These are phyloP conservation scores for Phaffomyces thermotolerans DNA, from an alignment of 805 yeast species.

Conservation along the genomic window DNA sequence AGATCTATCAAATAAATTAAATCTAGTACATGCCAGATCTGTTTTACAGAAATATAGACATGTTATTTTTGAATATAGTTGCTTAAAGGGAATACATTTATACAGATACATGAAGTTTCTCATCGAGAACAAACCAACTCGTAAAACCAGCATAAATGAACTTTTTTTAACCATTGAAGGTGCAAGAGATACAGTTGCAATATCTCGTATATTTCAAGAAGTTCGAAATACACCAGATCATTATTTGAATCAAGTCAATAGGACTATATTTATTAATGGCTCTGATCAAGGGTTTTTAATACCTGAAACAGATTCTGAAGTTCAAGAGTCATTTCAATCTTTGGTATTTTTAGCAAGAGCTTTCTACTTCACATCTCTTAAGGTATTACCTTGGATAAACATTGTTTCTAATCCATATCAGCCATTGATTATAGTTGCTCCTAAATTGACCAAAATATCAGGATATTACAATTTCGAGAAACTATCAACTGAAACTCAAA, in stretches of 20 bases:
- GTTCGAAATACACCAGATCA: background rate
- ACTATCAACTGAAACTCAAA: background rate
- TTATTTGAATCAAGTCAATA: conserved; percentile 1
- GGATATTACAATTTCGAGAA: conserved; percentile 4
- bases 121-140: background rate
- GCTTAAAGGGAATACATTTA: background rate
- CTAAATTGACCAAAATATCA: background rate
- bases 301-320: background rate
- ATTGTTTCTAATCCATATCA: conserved; percentile 2
- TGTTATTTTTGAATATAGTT: conserved; percentile 5
- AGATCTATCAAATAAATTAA: background rate
- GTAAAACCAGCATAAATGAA: conserved; percentile 1
- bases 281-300: conserved; percentile 6
- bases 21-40: background rate
- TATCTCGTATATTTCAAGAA: background rate
- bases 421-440: background rate
- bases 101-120: background rate
- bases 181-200: conserved; percentile 4
- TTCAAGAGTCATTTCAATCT: background rate
- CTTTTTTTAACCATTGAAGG: background rate
- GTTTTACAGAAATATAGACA: background rate
- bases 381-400: background rate
- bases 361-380: background rate
- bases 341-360: background rate
- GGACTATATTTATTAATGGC: conserved; percentile 4